A percentile compares a stretch with the other conserved stretches of the same genome.
These are phyloP conservation scores for Suillus lakei DNA, from an alignment of 768 basidiomycete genomes.

Conservation along the genomic window DNA sequence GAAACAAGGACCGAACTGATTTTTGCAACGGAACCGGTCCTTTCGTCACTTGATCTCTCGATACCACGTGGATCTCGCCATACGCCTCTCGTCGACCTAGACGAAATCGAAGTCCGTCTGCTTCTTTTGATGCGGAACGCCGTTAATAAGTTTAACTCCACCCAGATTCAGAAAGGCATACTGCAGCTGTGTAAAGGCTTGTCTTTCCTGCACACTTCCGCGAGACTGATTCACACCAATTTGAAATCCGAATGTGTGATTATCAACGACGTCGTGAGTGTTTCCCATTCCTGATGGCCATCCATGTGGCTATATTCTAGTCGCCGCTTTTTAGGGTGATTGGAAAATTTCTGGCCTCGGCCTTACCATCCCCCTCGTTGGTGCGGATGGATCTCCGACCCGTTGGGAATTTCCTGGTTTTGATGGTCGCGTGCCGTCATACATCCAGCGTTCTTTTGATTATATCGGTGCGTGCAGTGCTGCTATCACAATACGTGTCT, in stretches of 20 bases:
- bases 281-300: conserved; percentile 9
- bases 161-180: conserved; percentile 93
- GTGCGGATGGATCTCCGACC: conserved; percentile 70
- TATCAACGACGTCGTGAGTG: conserved; percentile 83
- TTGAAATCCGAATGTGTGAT: conserved; percentile 85
- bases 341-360: conserved; percentile 97
- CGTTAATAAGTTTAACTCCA: conserved; percentile 13
- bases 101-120: conserved; percentile 87
- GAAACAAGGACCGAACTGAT: conserved; percentile 88
- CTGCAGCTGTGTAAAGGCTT: conserved; percentile 91
- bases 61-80: conserved; percentile 67
- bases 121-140: conserved; percentile 1
- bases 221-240: conserved; percentile 91
- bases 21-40: conserved; percentile 91
- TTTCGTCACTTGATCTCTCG: conserved; percentile 80
- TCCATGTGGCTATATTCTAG: neutral
- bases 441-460: conserved; percentile 91
- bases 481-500: neutral
- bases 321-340: conserved; percentile 62
- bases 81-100: conserved; percentile 75
- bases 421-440: conserved; percentile 78
- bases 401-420: conserved; percentile 92
- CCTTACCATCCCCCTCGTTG: conserved; percentile 76
- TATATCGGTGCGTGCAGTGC: conserved; percentile 71
- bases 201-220: conserved; percentile 90